Percentiles rank a stretch among this genome's conserved stretches.
Conservation (phyloP, 2,329 filamentous ascomycete species). For the Neophaeococcomyces aloes region DNA sequence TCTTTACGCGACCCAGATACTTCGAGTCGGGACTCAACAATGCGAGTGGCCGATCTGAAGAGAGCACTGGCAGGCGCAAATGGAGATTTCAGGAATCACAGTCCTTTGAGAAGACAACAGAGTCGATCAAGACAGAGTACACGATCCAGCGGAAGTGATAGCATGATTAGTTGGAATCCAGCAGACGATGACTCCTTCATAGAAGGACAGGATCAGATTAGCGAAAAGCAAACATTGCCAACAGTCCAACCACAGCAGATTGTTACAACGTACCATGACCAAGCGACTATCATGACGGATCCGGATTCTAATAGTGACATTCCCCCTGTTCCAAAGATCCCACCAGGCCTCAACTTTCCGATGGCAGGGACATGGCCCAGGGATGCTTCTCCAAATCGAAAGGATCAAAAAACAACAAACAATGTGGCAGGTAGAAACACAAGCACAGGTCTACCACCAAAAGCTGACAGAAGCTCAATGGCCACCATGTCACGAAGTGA, state of each 20-base stretch:
- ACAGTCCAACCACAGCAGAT: not conserved
- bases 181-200: conserved; percentile 16
- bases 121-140: conserved; percentile 18
- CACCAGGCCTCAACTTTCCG: conserved; percentile 31
- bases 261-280: conserved; percentile 10
- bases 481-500: conserved; percentile 21
- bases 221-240: not conserved
- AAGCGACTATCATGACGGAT: conserved; percentile 9
- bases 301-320: conserved; percentile 24
- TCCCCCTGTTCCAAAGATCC: conserved; percentile 39
- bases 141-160: conserved; percentile 33
- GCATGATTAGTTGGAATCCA: conserved; percentile 32
- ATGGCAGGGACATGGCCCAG: conserved; percentile 29
- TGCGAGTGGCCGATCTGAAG: conserved; percentile 39
- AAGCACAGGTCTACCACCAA: conserved; percentile 13
- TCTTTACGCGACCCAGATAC: conserved; percentile 24
- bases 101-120: conserved; percentile 30
- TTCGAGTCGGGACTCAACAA: conserved; percentile 35
- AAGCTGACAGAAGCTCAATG: conserved; percentile 25
- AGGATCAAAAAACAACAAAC: conserved; percentile 16
- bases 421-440: not conserved
- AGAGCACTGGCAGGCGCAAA: conserved; percentile 36
- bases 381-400: conserved; percentile 24
- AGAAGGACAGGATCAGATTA: conserved; percentile 18
- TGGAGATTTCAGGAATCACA: conserved; percentile 28